Evolutionary conservation across 2,329 filamentous ascomycete genomes (phyloP), one percentile per base, ranked within the genome.

Genomic region (Exserohilum turcica): DNA sequence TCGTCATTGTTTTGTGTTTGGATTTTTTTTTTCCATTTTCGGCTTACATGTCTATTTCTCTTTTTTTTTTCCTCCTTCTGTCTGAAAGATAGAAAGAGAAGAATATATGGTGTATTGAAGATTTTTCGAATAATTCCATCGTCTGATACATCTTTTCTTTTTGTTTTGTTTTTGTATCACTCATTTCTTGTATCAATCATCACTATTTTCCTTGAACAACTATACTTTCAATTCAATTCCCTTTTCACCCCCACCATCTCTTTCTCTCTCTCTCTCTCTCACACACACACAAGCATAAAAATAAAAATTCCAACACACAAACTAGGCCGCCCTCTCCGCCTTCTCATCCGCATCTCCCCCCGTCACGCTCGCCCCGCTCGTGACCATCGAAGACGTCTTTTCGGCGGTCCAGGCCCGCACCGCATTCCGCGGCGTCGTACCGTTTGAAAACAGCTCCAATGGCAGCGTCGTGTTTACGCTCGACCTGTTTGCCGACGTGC

Each of bases 381-480:
- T 68, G 27, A 78, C 76, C 45, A 84, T 84, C 63, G 74, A 76
- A 63, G 91, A 94, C 70, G 86, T 96, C 64, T 96, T 97, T 74
- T 80, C 86, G 44, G 82, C 86, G 13, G 89, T 96, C 5, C 91
- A 95, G 68, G 79, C 81, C 32, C 82, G 84, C 52, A 71, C 78
- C 38, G 85, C 84, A 0, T 76, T 82, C 46, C 87, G 87, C 51
- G 94, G 92, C 62, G 89, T 97, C 28, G 89, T 97, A 1, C 94
- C 94, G 6, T 92, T 96, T 75, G 93, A 97, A 73, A 99, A 99
- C 79, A 95, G 90, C 35, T 93, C 91, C 71, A 96, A 97, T 75
- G 94, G 94, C 67, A 88, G 89, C 48, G 94, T 99, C 43, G 86
- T 94, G 50, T 90, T 91, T 74, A 96, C 92, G 0, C 83, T 97